These are phyloP conservation scores for Quercus berberidifolia DNA, from an alignment of 306 rosid genomes.

Conservation along the genomic window DNA sequence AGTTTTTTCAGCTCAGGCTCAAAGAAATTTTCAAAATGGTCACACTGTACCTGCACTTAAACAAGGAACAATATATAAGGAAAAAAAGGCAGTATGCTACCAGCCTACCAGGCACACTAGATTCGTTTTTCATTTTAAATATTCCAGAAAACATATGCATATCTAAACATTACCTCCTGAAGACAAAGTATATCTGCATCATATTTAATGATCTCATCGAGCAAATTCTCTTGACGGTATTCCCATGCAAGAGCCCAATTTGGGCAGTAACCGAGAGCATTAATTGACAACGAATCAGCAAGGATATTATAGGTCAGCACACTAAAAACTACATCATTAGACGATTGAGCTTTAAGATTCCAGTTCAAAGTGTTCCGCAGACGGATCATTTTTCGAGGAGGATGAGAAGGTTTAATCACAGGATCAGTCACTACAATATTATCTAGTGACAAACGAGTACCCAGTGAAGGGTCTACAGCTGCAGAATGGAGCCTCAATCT, in stretches of 20 bases:
- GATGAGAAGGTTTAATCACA: slow-evolving; percentile 15
- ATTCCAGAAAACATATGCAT: neutral
- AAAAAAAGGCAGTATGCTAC: neutral
- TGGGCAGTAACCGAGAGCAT: slow-evolving; percentile 9
- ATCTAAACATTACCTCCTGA: slow-evolving; percentile 30
- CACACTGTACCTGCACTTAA: slow-evolving; percentile 28
- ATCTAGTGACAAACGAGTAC: neutral
- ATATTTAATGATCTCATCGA: slow-evolving; percentile 27
- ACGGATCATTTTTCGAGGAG: slow-evolving; percentile 17
- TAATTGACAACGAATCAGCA: neutral
- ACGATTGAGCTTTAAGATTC: neutral
- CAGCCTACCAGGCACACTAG: neutral
- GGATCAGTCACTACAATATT: slow-evolving; percentile 8
- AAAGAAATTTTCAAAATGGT: slow-evolving; percentile 32
- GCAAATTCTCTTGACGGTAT: slow-evolving; percentile 27
- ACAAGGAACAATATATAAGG: neutral
- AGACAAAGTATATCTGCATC: slow-evolving; percentile 40
- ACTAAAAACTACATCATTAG: slow-evolving; percentile 11
- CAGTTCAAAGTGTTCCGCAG: neutral
- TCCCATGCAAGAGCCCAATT: slow-evolving; percentile 34
- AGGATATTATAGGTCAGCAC: slow-evolving; percentile 39
- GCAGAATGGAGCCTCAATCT: slow-evolving; percentile 18
- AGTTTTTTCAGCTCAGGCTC: slow-evolving; percentile 25
- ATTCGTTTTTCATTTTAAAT: neutral
- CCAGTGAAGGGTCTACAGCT: slow-evolving; percentile 17